phyloP scores from a whole-genome alignment of 495 filamentous ascomycete genomes.

The Penicillium canescens region DNA sequence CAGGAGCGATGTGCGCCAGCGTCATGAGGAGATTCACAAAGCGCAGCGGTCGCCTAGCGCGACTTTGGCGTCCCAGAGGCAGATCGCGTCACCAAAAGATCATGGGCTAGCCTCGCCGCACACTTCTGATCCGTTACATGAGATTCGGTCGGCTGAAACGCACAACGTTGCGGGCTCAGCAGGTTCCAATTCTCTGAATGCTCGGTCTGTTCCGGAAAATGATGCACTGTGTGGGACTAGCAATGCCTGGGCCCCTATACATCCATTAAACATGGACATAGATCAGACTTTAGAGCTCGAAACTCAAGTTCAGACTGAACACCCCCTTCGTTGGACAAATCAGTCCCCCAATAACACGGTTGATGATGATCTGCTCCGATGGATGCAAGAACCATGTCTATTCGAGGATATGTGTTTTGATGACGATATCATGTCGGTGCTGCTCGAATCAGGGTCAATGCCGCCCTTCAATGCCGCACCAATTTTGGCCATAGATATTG shows the following conservation, averaged over 20 bases:
- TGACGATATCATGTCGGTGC: conserved; percentile 6
- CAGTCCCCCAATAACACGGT: background rate
- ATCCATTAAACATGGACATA: too few species aligned
- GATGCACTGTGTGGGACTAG: too few species aligned
- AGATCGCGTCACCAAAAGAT: background rate
- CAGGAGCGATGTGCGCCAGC: conserved; percentile 11
- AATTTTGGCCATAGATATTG: background rate
- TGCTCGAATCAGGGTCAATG: conserved; percentile 4
- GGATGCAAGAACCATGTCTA: conserved; percentile 5
- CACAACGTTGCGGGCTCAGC: too few species aligned
- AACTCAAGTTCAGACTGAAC: too few species aligned
- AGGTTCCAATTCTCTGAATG: too few species aligned
- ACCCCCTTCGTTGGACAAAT: background rate
- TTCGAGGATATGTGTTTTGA: conserved; percentile 8
- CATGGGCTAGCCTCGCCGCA: background rate
- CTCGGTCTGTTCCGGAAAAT: too few species aligned
- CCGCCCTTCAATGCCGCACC: background rate
- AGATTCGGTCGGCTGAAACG: too few species aligned
- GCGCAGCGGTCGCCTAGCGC: background rate
- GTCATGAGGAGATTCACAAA: conserved; percentile 13
- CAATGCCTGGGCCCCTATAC: too few species aligned
- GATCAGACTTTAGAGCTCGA: too few species aligned
- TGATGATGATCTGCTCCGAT: background rate
- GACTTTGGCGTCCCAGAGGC: background rate
- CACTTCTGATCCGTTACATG: too few species aligned